Evolutionary conservation across 306 rosid species (phyloP), one percentile per base, ranked within the genome.

Genomic region (Vicia sativa): DNA sequence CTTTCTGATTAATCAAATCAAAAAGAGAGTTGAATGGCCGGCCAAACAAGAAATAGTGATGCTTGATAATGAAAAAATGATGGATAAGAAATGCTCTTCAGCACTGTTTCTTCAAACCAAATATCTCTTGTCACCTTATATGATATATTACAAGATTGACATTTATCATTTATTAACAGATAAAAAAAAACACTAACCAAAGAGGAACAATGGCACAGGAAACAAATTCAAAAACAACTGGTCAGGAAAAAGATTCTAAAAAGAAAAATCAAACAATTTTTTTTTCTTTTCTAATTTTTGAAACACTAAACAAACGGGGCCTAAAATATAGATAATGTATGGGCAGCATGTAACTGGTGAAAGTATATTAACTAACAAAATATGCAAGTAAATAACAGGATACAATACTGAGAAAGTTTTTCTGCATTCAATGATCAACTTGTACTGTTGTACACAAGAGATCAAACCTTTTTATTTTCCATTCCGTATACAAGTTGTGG

Each of bases 401-500:
- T 61, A 54, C 54, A 74, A 59, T 58, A 23, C n/a, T 35, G 50
- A 52, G 63, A 46, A 58, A 65, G 35, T 61, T 55, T 23, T 38
- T 67, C 55, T 26, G 43, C 28, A 44, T 23, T 41, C 55, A 29
- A 46, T 26, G 50, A 50, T 66, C 49, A 41, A 62, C 31, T 53
- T 64, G 60, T 48, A 37, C 14, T 44, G 57, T 62, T 44, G 57
- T 49, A 39, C 16, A 56, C 38, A 74, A 39, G 49, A 41, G 60
- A 44, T 34, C 68, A 29, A 57, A 62, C 11, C 48, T 69, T 49
- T 49, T 62, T 74, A 63, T 70, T 79, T 44, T 53, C 63, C 71
- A 35, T 43, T 44, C 61, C 23, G 43, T 43, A 34, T 78, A 58
- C 79, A 68, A 57, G 10, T 68, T 65, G 77, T 50, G 73, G 63